A percentile compares a stretch with the other conserved stretches of the same genome.
These are phyloP conservation scores for Poronia punctata DNA, from an alignment of 495 filamentous ascomycete genomes.

Conservation along the genomic window DNA sequence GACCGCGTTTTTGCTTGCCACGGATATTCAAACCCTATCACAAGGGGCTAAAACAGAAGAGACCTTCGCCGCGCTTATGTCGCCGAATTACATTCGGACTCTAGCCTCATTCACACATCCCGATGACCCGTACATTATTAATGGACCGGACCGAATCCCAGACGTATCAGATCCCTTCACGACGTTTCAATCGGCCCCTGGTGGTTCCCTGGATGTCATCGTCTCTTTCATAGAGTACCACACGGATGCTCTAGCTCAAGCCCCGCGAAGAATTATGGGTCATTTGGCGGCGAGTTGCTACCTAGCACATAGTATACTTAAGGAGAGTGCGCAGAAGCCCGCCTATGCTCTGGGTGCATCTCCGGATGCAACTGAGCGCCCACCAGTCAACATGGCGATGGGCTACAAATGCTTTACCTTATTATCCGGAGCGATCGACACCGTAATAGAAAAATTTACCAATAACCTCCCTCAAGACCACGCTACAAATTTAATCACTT, in stretches of 20 bases:
- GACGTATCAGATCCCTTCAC: conserved; percentile 13
- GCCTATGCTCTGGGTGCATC: conserved; percentile 6
- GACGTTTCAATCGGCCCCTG: conserved; percentile 15
- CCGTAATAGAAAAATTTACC: conserved; percentile 41
- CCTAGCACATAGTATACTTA: conserved; percentile 24
- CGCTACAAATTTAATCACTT: conserved; percentile 30
- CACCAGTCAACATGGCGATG: conserved; percentile 21
- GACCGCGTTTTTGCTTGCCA: conserved; percentile 17
- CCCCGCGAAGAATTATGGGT: conserved; percentile 36
- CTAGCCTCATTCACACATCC: conserved; percentile 10
- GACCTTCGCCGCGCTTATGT: conserved; percentile 16
- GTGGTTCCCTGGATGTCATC: conserved; percentile 12
- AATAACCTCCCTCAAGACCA: conserved; percentile 38
- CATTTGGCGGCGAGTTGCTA: conserved; percentile 30
- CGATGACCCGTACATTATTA: conserved; percentile 11
- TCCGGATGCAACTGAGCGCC: conserved; percentile 8
- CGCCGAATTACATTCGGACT: conserved; percentile 18
- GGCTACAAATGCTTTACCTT: conserved; percentile 34
- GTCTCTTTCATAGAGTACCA: conserved; percentile 26
- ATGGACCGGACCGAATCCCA: conserved; percentile 8
- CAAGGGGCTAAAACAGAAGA: conserved; percentile 9
- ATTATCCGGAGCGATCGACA: conserved; percentile 33
- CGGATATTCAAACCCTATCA: conserved; percentile 16
- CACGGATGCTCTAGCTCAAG: conserved; percentile 25
- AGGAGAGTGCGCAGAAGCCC: conserved; percentile 19